phyloP scores from a whole-genome alignment of 1,139 yeast genomes.

The Blastobotrys proliferans region DNA sequence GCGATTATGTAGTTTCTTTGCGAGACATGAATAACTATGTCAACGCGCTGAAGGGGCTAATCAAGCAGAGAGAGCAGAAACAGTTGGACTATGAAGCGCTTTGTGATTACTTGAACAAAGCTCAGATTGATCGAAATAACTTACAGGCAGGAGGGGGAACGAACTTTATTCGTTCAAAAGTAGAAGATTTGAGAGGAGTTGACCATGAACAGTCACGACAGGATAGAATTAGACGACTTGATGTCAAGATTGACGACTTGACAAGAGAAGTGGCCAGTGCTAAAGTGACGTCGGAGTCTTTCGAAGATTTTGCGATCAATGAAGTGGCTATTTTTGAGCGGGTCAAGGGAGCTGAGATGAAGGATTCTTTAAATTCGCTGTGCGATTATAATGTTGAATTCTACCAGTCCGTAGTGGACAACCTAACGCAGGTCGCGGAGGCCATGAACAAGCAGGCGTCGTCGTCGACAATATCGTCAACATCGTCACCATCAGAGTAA shows the following conservation, averaged over 20 bases:
- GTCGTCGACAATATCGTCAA: too few relatives aligned
- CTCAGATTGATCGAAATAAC: slow-evolving; percentile 60
- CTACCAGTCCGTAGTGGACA: slow-evolving; percentile 64
- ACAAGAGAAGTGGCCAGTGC: slow-evolving; percentile 59
- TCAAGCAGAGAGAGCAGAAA: slow-evolving; percentile 85
- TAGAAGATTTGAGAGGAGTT: slow-evolving; percentile 58
- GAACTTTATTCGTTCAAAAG: slow-evolving; percentile 49
- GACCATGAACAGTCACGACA: slow-evolving; percentile 53
- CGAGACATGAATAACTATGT: slow-evolving; percentile 88
- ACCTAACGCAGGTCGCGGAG: slow-evolving; percentile 48
- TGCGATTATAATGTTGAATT: slow-evolving; percentile 76
- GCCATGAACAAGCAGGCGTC: background rate
- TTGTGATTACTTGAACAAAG: slow-evolving; percentile 68
- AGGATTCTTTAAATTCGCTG: slow-evolving; percentile 60
- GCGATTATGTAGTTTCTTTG: slow-evolving; percentile 73
- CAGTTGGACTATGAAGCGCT: slow-evolving; percentile 86
- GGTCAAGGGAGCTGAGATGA: slow-evolving; percentile 74
- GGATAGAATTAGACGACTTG: slow-evolving; percentile 49
- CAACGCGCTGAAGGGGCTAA: slow-evolving; percentile 64
- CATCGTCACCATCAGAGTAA: too few relatives aligned
- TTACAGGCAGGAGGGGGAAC: slow-evolving; percentile 53
- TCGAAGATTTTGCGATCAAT: slow-evolving; percentile 56
- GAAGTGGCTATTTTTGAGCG: slow-evolving; percentile 83
- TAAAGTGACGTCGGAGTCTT: slow-evolving; percentile 64
- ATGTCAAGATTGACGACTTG: slow-evolving; percentile 55